Percentiles rank a stretch among this genome's conserved stretches.
These are phyloP conservation scores for Plasmodium inui DNA, from an alignment of 169 alveolate genomes.

Conservation along the genomic window DNA sequence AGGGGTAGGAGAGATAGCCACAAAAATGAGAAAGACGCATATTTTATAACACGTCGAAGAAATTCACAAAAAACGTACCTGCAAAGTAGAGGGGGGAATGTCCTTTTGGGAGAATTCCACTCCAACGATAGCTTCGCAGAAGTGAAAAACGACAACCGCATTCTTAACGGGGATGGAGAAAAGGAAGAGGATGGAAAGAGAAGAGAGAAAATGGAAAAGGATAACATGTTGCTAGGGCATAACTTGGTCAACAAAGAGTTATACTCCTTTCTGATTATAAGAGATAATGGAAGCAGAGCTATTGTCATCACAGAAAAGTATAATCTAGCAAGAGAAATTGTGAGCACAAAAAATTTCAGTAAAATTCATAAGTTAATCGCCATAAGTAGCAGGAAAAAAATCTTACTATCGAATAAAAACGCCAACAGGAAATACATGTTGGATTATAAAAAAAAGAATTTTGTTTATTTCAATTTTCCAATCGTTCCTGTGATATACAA, in stretches of 20 bases:
- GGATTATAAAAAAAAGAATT: constrained; percentile 41
- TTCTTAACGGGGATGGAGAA: background rate
- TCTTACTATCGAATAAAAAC: constrained; percentile 34
- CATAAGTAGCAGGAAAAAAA: constrained; percentile 36
- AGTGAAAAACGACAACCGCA: background rate
- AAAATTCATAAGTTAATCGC: constrained; percentile 53
- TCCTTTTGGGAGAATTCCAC: background rate
- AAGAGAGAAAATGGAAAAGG: constrained; percentile 7
- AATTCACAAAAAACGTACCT: background rate
- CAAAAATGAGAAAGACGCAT: background rate
- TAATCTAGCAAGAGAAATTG: constrained; percentile 62
- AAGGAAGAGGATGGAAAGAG: constrained; percentile 4
- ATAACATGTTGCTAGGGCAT: constrained; percentile 28
- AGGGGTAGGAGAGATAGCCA: background rate
- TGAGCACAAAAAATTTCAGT: constrained; percentile 68
- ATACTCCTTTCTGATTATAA: constrained; percentile 61
- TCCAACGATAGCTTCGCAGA: background rate
- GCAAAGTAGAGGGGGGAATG: background rate
- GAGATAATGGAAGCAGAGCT: constrained; percentile 76
- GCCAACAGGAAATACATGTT: constrained; percentile 27
- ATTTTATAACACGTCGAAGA: background rate
- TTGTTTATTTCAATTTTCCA: constrained; percentile 68
- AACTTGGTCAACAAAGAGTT: constrained; percentile 36
- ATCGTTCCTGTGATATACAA: constrained; percentile 74
- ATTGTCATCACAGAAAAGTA: constrained; percentile 71